Evolutionary conservation across 2,329 filamentous ascomycete species (phyloP).

Genomic region (Colletotrichum nymphaeae): DNA sequence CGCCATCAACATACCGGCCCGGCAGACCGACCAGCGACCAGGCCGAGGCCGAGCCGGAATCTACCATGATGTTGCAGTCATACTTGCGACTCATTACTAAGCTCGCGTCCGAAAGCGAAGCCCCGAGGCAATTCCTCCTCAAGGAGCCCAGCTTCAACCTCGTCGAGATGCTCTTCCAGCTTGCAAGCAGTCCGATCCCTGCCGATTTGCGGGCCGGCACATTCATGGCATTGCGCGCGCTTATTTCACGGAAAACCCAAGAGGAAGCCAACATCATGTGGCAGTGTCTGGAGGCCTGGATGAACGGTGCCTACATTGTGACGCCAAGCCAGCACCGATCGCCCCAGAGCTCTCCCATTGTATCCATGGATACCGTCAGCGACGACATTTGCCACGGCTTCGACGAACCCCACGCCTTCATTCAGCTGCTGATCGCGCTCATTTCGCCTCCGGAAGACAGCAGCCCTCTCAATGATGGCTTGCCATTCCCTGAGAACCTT

Average conservation of each 20-base stretch:
- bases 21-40: constrained; percentile 73
- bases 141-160: constrained; percentile 74
- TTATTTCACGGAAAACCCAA: constrained; percentile 80
- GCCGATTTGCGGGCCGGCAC: constrained; percentile 84
- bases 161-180: constrained; percentile 78
- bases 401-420: constrained; percentile 87
- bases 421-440: constrained; percentile 80
- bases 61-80: constrained; percentile 94
- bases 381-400: constrained; percentile 81
- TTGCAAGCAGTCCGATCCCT: constrained; percentile 82
- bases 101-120: constrained; percentile 78
- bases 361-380: constrained; percentile 74
- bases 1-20: constrained; percentile 61
- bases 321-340: constrained; percentile 44
- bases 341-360: constrained; percentile 44
- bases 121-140: constrained; percentile 80
- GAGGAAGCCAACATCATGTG: constrained; percentile 81
- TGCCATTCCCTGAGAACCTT: constrained; percentile 89
- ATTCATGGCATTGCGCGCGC: constrained; percentile 80
- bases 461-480: constrained; percentile 73
- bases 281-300: constrained; percentile 83
- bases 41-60: constrained; percentile 88
- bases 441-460: constrained; percentile 73
- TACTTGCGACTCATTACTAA: constrained; percentile 91
- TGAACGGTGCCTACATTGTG: constrained; percentile 67